Conservation (phyloP, 2,329 filamentous ascomycete species). For the Tolypocladium nubicola region DNA sequence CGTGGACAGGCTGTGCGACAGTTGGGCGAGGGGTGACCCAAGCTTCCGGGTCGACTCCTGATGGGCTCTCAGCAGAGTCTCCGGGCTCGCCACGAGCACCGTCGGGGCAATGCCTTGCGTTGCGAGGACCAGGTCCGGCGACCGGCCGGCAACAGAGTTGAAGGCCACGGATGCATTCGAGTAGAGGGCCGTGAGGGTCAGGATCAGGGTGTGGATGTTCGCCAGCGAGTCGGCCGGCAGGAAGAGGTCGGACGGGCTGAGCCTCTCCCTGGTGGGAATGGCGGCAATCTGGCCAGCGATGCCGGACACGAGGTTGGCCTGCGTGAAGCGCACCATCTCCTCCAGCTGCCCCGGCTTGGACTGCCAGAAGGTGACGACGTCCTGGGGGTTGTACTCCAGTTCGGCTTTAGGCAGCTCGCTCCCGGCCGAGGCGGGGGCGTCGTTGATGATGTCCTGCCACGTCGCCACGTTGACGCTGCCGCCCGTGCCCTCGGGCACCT, state of each 20-base stretch:
- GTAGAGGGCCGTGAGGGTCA: slow-evolving; percentile 75
- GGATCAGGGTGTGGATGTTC: slow-evolving; percentile 65
- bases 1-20: slow-evolving; percentile 62
- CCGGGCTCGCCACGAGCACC: slow-evolving; percentile 67
- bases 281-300: slow-evolving; percentile 68
- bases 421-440: slow-evolving; percentile 47
- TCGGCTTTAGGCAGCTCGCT: slow-evolving; percentile 55
- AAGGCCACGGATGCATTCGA: slow-evolving; percentile 77
- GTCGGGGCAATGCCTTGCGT: slow-evolving; percentile 70
- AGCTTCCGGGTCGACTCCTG: slow-evolving; percentile 47
- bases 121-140: slow-evolving; percentile 61
- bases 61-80: slow-evolving; percentile 61
- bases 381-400: slow-evolving; percentile 39
- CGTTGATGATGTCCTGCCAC: slow-evolving; percentile 82
- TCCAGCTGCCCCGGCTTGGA: slow-evolving; percentile 38
- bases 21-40: slow-evolving; percentile 50
- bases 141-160: slow-evolving; percentile 73
- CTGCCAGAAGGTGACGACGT: slow-evolving; percentile 59
- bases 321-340: slow-evolving; percentile 73
- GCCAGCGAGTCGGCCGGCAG: slow-evolving; percentile 75
- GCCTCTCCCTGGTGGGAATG: slow-evolving; percentile 63
- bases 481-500: slow-evolving; percentile 67
- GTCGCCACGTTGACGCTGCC: slow-evolving; percentile 72
- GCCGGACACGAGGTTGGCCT: slow-evolving; percentile 77
- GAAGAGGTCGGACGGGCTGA: slow-evolving; percentile 68